Evolutionary conservation across 2,329 filamentous ascomycete species (phyloP), one percentile per base, ranked within the genome.

Genomic region (Verticillium isaacii): DNA sequence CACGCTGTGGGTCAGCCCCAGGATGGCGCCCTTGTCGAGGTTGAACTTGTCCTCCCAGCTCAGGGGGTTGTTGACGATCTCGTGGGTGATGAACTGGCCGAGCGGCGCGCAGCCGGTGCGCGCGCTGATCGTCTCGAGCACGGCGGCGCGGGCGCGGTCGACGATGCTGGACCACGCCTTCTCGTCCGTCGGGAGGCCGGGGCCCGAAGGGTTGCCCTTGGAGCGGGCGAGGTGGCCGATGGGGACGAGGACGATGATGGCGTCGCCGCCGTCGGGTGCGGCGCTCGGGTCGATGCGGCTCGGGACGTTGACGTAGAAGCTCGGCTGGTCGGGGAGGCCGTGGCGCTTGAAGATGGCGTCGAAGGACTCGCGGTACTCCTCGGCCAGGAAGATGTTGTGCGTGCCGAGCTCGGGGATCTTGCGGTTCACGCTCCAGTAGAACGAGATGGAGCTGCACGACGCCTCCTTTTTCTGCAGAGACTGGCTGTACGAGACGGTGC

Each of bases 361-460:
- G 68, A 92, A 92, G n/a, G 83, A 88, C 67, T 89, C 86, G 58
- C 80, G 80, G 72, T 91, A 93, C 65, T 89, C 81, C 67, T 91
- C 86, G 2, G 89, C 89, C 7, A 92, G 82, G 77, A 93, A 93
- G 68, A 92, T 90, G 72, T 92, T 93, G 75, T 93, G 90, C 0
- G 87, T 84, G 19, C 82, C 78, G 2, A 93, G 81, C 71, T 89
- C 82, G 0, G 85, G 83, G 1, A 92, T 76, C 59, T 81, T 79
- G 58, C 79, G 77, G 62, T 85, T 79, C 23, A 91, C 79, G 2
- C 85, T 83, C 89, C 89, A 93, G 78, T 91, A 92, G 75, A 92
- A 92, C 5, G 87, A 90, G 66, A 92, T 89, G 62, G 86, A 89
- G 65, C 86, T 89, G 75, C 89, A 92, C 0, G 87, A 90, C 1